Percentiles rank a stretch among this genome's conserved stretches.
Evolutionary conservation across 768 basidiomycete genomes (phyloP).

Genomic region (Rhodotorula diobovata): DNA sequence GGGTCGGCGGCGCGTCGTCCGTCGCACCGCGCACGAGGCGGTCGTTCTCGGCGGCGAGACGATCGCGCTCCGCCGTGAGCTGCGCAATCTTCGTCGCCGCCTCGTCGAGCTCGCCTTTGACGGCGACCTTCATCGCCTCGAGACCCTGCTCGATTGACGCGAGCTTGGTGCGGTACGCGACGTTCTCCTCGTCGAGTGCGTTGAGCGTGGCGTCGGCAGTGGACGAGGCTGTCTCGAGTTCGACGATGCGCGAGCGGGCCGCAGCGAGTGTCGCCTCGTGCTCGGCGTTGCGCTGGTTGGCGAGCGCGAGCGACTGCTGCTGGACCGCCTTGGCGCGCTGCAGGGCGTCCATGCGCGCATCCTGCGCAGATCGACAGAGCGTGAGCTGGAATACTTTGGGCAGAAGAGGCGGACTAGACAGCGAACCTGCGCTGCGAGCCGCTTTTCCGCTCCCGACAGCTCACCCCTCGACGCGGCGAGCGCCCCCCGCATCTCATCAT

Average conservation of each 20-base stretch:
- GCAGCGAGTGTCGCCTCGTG: not conserved
- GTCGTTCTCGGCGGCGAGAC: not conserved
- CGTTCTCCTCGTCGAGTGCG: not conserved
- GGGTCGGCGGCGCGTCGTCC: not conserved
- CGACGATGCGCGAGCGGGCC: not conserved
- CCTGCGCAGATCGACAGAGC: not conserved
- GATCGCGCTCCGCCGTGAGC: not conserved
- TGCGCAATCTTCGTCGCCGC: not conserved
- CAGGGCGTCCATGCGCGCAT: constrained; percentile 11
- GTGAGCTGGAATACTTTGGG: too few relatives aligned
- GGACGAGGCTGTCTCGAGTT: not conserved
- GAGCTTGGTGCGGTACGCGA: not conserved
- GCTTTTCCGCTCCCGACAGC: constrained; percentile 15
- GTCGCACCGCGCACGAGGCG: not conserved
- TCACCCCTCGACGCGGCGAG: not conserved
- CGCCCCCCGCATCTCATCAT: not conserved
- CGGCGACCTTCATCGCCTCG: not conserved
- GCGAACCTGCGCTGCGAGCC: constrained; percentile 8
- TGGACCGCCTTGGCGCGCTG: constrained; percentile 4
- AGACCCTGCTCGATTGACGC: not conserved
- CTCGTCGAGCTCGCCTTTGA: not conserved
- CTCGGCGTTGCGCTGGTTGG: constrained; percentile 1
- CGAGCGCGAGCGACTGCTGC: constrained; percentile 15
- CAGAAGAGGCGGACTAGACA: not conserved
- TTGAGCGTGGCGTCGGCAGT: not conserved